Evolutionary conservation across 352 stramenopile species (phyloP), one percentile per base, ranked within the genome.

Genomic region (Peronospora farinosa): DNA sequence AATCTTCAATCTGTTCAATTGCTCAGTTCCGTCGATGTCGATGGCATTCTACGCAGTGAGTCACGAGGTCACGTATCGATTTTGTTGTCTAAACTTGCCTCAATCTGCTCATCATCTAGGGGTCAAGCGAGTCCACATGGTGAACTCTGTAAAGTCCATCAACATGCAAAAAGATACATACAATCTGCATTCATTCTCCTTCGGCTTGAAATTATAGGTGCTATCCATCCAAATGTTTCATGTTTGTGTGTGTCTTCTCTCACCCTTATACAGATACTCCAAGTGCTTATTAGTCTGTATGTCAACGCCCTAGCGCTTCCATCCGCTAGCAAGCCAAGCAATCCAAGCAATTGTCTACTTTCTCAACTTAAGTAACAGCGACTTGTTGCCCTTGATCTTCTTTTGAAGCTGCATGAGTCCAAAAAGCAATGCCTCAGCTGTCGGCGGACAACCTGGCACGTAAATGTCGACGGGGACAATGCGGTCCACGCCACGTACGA

Each of bases 401-500:
- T 99, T 99, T 79, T 99, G 95, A 42, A 99, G 78, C 75, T 99
- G 96, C 53, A 99, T 79, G 44, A 99, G 60, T 7, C 96, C 97
- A 67, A 98, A 99, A 31, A 99, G 72, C 39, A 99, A 72, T 16
- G 95, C 97, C 67, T 99, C 97, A 1, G 96, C 95, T 10, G 96
- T 99, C 2, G 97, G 97, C 44, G 97, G 97, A 63, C 97, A 99
- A 8, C 96, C 96, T 0, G 97, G 97, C n/a, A 99, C 96, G 67
- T 99, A 99, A 63, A 99, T 98, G 72, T 99, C 97, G 12, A 99
- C 96, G 13, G 97, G 97, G 33, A 99, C 75, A 38, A 99, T 89
- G 51, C 96, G 86, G 74, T 98, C 95, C 53, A 96, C 98, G 23
- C 97, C 97, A 53, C 96, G 85, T 28, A 99, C 96, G 16, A 98